Conservation (phyloP, 129 eudicot genomes). For the Flaveria sonorensis region DNA sequence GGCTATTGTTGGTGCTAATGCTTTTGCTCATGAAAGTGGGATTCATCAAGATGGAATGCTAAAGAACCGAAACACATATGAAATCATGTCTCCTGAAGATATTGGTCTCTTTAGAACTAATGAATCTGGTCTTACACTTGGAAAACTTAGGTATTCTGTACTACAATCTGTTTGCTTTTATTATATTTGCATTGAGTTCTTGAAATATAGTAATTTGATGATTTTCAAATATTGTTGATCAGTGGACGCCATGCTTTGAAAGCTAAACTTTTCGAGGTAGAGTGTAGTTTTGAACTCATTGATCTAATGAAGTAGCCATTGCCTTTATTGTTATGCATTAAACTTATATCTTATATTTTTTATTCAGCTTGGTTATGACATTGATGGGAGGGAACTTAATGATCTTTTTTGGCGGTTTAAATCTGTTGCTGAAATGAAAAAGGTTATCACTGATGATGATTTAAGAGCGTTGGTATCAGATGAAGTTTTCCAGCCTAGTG, state of each 20-base stretch:
- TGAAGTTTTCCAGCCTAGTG: constrained; percentile 59
- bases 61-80: constrained; percentile 78
- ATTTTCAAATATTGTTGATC: constrained; percentile 14
- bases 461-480: constrained; percentile 20
- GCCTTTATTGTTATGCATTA: constrained; percentile 10
- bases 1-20: constrained; percentile 97
- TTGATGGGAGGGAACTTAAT: constrained; percentile 76
- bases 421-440: constrained; percentile 71
- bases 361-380: constrained; percentile 73
- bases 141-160: constrained; percentile 3
- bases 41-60: constrained; percentile 99
- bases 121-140: constrained; percentile 72
- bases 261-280: constrained; percentile 73
- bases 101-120: constrained; percentile 81
- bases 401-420: constrained; percentile 76
- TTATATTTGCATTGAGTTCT: background rate
- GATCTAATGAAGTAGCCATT: background rate
- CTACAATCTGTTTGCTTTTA: background rate
- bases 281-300: constrained; percentile 11
- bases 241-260: constrained; percentile 91
- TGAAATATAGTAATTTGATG: background rate
- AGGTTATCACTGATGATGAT: constrained; percentile 45
- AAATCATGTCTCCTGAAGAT: constrained; percentile 93
- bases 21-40: constrained; percentile 98
- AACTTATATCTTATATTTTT: too few relatives aligned